Evolutionary conservation across 192 early-diverging fungal genomes (phyloP).

Genomic region (Coemansia sp.): DNA sequence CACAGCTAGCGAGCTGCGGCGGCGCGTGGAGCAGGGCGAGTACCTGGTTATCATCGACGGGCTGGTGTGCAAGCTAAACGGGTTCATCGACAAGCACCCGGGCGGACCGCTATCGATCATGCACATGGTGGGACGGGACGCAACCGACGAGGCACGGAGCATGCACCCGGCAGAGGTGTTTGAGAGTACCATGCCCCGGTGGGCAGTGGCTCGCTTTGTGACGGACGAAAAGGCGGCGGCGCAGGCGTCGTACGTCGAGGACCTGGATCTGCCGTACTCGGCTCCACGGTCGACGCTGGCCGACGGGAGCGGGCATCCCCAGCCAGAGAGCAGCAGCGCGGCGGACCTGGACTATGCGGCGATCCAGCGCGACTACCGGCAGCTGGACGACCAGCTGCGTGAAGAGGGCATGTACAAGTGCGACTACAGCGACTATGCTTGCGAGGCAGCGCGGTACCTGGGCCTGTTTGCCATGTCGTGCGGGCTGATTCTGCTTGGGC

Average conservation of each 20-base stretch:
- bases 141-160: slow-evolving; percentile 83
- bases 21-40: slow-evolving; percentile 60
- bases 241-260: slow-evolving; percentile 42
- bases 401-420: slow-evolving; percentile 66
- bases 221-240: slow-evolving; percentile 9
- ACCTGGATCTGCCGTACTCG: slow-evolving; percentile 43
- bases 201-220: slow-evolving; percentile 60
- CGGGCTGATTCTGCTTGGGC: slow-evolving; percentile 37
- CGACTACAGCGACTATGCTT: slow-evolving; percentile 55
- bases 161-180: slow-evolving; percentile 84
- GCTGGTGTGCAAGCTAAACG: slow-evolving; percentile 88
- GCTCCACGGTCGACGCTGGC: slow-evolving; percentile 20
- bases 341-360: slow-evolving; percentile 45
- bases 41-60: slow-evolving; percentile 77
- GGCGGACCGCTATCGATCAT: slow-evolving; percentile 87
- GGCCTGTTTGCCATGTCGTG: slow-evolving; percentile 27
- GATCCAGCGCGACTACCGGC: slow-evolving; percentile 60
- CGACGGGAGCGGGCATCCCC: slow-evolving; percentile 25
- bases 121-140: slow-evolving; percentile 87
- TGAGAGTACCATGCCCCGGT: slow-evolving; percentile 71
- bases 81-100: slow-evolving; percentile 80
- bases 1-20: slow-evolving; percentile 36
- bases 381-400: slow-evolving; percentile 64
- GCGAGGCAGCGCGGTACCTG: slow-evolving; percentile 49
- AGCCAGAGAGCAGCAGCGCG: background rate